Conservation (phyloP, 331 rosid species). For the Rosa hybrid region DNA sequence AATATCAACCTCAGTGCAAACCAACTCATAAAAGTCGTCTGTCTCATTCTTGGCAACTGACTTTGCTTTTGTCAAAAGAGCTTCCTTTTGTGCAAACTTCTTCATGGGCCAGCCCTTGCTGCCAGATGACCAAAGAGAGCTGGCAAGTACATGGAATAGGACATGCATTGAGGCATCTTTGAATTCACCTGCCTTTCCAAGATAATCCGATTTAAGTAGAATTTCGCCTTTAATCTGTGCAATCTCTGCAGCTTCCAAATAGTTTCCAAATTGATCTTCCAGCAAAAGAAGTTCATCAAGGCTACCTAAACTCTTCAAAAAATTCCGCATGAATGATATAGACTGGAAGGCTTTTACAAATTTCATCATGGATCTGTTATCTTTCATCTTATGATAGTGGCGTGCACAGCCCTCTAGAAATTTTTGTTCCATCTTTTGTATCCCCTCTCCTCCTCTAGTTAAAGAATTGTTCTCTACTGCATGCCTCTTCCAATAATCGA, state of each 20-base stretch:
- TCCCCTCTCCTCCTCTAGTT: constrained; percentile 22
- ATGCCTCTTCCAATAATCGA: constrained; percentile 54
- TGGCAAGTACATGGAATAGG: constrained; percentile 43
- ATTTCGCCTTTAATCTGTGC: constrained; percentile 52
- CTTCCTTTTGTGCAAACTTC: constrained; percentile 42
- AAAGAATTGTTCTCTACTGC: constrained; percentile 16
- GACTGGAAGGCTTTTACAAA: constrained; percentile 63
- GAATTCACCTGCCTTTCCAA: constrained; percentile 59
- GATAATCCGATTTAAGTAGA: constrained; percentile 42
- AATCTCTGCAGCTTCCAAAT: constrained; percentile 50
- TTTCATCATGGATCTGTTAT: constrained; percentile 58
- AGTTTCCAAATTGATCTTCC: constrained; percentile 53
- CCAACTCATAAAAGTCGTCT: constrained; percentile 30
- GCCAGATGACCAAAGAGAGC: constrained; percentile 69
- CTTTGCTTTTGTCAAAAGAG: constrained; percentile 48
- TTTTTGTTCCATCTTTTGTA: constrained; percentile 41
- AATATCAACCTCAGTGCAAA: constrained; percentile 53
- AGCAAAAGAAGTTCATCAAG: constrained; percentile 48
- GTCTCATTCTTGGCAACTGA: constrained; percentile 44
- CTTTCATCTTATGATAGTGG: constrained; percentile 42
- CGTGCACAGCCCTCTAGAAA: constrained; percentile 61
- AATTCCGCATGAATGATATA: constrained; percentile 44
- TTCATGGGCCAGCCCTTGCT: constrained; percentile 77
- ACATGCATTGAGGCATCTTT: constrained; percentile 46
- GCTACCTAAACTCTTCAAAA: constrained; percentile 43